Conservation (phyloP, 768 basidiomycete genomes). For the Lactarius hatsudake region DNA sequence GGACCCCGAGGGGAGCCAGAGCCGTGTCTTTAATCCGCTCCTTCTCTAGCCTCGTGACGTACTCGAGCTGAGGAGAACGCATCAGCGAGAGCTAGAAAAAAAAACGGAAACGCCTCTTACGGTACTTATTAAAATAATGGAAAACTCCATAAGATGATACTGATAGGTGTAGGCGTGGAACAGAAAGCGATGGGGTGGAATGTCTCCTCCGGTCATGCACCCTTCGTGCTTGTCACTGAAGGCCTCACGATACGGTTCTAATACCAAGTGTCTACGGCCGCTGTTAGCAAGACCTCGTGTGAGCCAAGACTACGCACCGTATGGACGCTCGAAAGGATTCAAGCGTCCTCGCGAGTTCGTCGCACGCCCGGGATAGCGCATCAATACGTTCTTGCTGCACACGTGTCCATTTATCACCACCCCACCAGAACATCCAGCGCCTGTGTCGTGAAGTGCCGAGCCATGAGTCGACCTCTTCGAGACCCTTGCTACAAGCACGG, state of each 20-base stretch:
- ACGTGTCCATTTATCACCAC: slow-evolving; percentile 33
- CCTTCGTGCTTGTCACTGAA: slow-evolving; percentile 42
- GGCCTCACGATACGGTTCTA: slow-evolving; percentile 58
- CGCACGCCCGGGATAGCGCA: slow-evolving; percentile 39
- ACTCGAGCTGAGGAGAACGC: slow-evolving; percentile 49
- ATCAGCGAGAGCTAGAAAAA: background rate
- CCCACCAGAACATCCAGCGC: slow-evolving; percentile 39
- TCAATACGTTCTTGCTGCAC: slow-evolving; percentile 37
- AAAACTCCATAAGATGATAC: slow-evolving; percentile 45
- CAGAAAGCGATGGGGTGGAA: slow-evolving; percentile 63
- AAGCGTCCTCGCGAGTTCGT: slow-evolving; percentile 38
- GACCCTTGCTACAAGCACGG: slow-evolving; percentile 39
- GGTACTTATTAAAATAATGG: slow-evolving; percentile 34
- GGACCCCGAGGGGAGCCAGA: slow-evolving; percentile 58
- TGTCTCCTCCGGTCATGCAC: slow-evolving; percentile 34
- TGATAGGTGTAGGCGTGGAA: slow-evolving; percentile 78
- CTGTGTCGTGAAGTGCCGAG: slow-evolving; percentile 40
- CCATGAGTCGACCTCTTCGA: slow-evolving; percentile 51
- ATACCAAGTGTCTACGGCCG: slow-evolving; percentile 41
- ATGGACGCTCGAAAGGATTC: slow-evolving; percentile 48
- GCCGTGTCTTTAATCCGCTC: slow-evolving; percentile 37
- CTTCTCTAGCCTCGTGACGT: slow-evolving; percentile 55
- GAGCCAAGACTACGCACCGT: slow-evolving; percentile 40
- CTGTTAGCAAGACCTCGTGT: background rate
- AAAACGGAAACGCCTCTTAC: slow-evolving; percentile 32